Evolutionary conservation across 2,329 filamentous ascomycete species (phyloP), one percentile per base, ranked within the genome.

Genomic region (Lachnellula hyalina): DNA sequence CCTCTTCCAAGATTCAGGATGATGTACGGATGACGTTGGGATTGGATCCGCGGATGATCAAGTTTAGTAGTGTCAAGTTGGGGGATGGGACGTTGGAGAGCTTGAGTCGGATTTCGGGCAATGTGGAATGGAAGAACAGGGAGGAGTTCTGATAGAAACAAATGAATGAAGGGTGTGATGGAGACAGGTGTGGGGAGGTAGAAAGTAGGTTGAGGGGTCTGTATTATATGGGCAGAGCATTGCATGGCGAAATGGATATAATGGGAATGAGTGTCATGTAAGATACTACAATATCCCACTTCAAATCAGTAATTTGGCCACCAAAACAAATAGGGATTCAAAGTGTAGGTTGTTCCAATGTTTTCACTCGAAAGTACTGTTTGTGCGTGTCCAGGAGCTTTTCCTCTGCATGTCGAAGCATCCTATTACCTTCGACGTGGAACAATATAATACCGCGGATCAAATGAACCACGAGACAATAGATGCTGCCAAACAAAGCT

Each of bases 1-100:
- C 87, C 54, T 87, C 85, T 56, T 75, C 85, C 7, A 72, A 77
- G 49, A 86, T 89, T 7, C 93, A 97, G 73, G 76, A 88, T 62
- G 78, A 84, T 44, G 81, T 99, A 41, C 81, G 86, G 58, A 80
- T 80, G 57, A 93, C 89, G 17, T 79, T 99, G 62, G 81, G 83
- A 49, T 78, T 96, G 63, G 94, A 99, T 74, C 93, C 94, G 41
- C 80, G 94, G 54, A 89, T 97, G 83, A 88, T 99, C 60, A 84
- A 91, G 56, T 87, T 92, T 66, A 86, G 85, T 25, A 85, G 93
- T 57, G 91, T 97, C 55, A 95, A 92, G 78, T 78, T 97, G 62
- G 93, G 92, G 44, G 77, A 82, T 56, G 78, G 78, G 56, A 79
- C 77, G 65, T 72, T 86, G 34, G 72, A 73, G 52, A 82, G 76